Conservation (phyloP, 108 stramenopile genomes). For the Conticribra weissflogii region DNA sequence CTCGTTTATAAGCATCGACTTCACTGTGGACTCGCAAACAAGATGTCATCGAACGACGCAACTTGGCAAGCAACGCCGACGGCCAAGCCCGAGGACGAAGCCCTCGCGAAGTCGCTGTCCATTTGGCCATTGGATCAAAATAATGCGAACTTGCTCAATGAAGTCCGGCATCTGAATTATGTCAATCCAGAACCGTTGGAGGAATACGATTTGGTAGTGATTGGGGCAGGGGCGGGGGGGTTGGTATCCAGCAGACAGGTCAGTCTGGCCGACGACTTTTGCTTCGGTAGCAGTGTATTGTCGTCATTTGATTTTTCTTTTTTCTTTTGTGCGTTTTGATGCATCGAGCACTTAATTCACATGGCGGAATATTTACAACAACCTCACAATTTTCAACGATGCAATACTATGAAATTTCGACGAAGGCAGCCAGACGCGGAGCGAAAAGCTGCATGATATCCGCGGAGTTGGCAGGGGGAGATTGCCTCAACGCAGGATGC, state of each 20-base stretch:
- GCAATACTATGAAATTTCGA: constrained; percentile 3
- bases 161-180: constrained; percentile 39
- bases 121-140: constrained; percentile 16
- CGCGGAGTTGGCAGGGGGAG: constrained; percentile 84
- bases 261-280: too few species aligned
- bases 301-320: neutral
- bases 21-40: too few species aligned
- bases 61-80: neutral
- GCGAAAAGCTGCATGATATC: constrained; percentile 80
- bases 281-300: too few species aligned
- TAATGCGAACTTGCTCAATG: constrained; percentile 18
- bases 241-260: constrained; percentile 72
- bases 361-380: too few species aligned
- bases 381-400: constrained; percentile 1
- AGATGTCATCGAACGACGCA: too few species aligned
- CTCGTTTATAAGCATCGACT: too few species aligned
- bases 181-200: constrained; percentile 6
- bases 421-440: constrained; percentile 65
- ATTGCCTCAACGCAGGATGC: constrained; percentile 93
- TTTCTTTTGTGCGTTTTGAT: neutral
- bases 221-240: constrained; percentile 89
- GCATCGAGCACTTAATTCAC: too few species aligned
- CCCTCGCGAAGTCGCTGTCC: constrained; percentile 1
- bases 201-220: constrained; percentile 88
- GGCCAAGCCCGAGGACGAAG: neutral